Percentiles rank a stretch among this genome's conserved stretches.
Evolutionary conservation across 768 basidiomycete genomes (phyloP).

Genomic region (Podaxis sp.): DNA sequence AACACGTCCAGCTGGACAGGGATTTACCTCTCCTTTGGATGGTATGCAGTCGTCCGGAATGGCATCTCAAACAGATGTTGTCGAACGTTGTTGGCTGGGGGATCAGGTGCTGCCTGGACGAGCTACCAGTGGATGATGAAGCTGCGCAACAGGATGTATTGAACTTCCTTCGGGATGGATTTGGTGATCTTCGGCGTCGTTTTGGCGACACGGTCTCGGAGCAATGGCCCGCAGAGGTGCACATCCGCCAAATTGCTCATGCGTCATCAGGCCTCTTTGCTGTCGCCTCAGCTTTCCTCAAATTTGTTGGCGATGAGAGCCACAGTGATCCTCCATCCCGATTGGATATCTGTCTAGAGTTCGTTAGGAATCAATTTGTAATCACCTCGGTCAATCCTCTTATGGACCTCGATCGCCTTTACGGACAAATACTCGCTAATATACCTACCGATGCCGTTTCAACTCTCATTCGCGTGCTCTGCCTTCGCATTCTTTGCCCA

Average conservation of each 20-base stretch:
- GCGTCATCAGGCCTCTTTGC: background rate
- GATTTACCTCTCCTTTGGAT: background rate
- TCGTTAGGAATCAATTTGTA: background rate
- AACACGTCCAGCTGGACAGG: background rate
- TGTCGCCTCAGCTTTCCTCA: background rate
- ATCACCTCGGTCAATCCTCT: background rate
- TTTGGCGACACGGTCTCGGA: background rate
- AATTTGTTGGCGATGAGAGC: background rate
- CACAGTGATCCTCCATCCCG: background rate
- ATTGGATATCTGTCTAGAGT: background rate
- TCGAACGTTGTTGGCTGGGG: background rate
- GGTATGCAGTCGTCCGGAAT: background rate
- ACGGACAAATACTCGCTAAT: background rate
- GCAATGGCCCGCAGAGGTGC: background rate
- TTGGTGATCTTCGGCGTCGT: background rate
- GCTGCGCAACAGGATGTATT: background rate
- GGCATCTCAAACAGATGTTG: constrained; percentile 1
- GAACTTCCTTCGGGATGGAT: background rate
- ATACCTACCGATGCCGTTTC: background rate
- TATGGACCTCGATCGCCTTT: background rate
- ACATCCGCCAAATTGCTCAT: background rate
- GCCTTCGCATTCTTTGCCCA: constrained; percentile 1
- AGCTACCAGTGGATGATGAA: background rate
- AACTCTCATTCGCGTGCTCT: background rate
- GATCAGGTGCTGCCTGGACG: background rate